phyloP scores from a whole-genome alignment of 2,329 filamentous ascomycete species.

The Fusarium verticillioides region DNA sequence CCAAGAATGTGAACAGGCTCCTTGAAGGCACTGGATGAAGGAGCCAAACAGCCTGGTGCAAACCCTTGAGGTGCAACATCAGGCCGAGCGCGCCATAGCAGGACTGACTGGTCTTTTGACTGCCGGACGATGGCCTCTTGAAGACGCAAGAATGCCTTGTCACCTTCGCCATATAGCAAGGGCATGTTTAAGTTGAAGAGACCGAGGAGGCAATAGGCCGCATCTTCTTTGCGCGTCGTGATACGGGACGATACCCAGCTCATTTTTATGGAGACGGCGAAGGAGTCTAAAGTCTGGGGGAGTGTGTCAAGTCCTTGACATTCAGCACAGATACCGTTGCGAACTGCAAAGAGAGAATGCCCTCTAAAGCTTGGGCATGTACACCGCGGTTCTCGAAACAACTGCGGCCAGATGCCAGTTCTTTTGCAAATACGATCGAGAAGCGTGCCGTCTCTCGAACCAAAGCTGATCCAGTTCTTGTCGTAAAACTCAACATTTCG shows the following conservation, averaged over 20 bases:
- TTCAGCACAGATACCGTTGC: slow-evolving; percentile 30
- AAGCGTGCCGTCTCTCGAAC: slow-evolving; percentile 38
- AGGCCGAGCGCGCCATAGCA: slow-evolving; percentile 27
- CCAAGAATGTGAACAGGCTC: slow-evolving; percentile 30
- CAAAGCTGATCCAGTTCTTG: slow-evolving; percentile 41
- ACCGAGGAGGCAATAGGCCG: slow-evolving; percentile 47
- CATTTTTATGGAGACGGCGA: slow-evolving; percentile 43
- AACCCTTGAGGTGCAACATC: neutral
- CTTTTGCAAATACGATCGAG: slow-evolving; percentile 22
- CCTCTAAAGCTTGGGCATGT: neutral
- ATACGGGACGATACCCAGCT: slow-evolving; percentile 43
- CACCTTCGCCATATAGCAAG: slow-evolving; percentile 46
- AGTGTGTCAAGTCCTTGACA: slow-evolving; percentile 29
- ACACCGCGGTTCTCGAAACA: slow-evolving; percentile 37
- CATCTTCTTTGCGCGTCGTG: slow-evolving; percentile 45
- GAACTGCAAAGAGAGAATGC: neutral
- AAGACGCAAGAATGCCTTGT: slow-evolving; percentile 40
- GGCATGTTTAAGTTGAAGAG: slow-evolving; percentile 47
- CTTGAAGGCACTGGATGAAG: slow-evolving; percentile 18
- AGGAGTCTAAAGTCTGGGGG: slow-evolving; percentile 35
- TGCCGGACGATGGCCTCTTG: slow-evolving; percentile 40
- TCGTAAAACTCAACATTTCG: slow-evolving; percentile 15
- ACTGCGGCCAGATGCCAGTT: slow-evolving; percentile 32
- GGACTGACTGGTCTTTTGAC: slow-evolving; percentile 40
- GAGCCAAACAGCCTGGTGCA: slow-evolving; percentile 33